Conservation (phyloP, 148 eudicot genomes). For the Beta vulgaris region DNA sequence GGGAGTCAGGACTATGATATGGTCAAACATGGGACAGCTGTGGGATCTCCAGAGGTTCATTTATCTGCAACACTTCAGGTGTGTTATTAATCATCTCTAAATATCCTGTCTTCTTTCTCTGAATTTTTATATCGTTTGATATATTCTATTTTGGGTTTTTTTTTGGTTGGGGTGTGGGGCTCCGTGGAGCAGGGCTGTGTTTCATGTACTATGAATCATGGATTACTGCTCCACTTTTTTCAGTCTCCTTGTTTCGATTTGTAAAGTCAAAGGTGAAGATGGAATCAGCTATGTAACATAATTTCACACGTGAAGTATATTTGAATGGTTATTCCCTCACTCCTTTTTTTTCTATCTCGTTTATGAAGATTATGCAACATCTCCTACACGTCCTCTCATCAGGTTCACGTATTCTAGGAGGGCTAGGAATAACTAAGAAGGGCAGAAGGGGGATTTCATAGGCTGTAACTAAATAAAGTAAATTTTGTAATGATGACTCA, state of each 20-base stretch:
- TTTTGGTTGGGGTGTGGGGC: background rate
- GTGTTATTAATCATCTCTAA: constrained; percentile 4
- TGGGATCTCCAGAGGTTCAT: constrained; percentile 97
- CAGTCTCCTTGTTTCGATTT: background rate
- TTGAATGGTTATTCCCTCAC: background rate
- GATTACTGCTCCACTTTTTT: background rate
- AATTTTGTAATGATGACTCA: too few relatives aligned
- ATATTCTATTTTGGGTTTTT: background rate
- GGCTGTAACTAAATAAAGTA: too few relatives aligned
- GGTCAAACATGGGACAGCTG: constrained; percentile 77
- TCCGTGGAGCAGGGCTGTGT: background rate
- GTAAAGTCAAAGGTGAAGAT: background rate
- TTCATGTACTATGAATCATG: background rate
- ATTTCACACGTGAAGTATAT: background rate
- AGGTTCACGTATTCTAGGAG: too few relatives aligned
- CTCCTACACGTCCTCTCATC: too few relatives aligned
- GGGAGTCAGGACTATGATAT: constrained; percentile 86
- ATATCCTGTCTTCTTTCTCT: background rate
- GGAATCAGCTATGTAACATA: background rate
- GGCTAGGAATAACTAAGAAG: too few relatives aligned
- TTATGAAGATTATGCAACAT: background rate
- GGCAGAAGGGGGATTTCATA: too few relatives aligned
- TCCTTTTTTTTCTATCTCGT: background rate
- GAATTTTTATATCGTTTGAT: background rate
- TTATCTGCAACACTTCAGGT: constrained; percentile 93